A percentile compares a stretch with the other conserved stretches of the same genome.
These are phyloP conservation scores for Torrubiella hemipterigena DNA, from an alignment of 2,329 filamentous ascomycete genomes.

Conservation along the genomic window DNA sequence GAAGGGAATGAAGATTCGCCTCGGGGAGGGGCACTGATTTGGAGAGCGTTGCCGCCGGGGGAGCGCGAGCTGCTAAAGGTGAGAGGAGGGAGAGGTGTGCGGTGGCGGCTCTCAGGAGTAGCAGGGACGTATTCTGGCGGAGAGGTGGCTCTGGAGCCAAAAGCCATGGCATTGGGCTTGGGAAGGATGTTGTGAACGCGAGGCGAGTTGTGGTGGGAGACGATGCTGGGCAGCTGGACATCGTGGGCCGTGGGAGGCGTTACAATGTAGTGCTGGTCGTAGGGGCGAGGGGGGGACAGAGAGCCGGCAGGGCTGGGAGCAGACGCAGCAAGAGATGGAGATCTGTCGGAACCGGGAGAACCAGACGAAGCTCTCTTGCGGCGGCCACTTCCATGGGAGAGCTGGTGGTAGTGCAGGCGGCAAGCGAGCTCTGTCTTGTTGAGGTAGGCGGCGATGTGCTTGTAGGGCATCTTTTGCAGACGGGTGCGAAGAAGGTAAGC, in stretches of 20 bases:
- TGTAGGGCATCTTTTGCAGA: conserved; percentile 82
- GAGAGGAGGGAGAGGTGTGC: conserved; percentile 30
- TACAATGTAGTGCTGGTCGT: conserved; percentile 28
- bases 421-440: conserved; percentile 84
- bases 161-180: conserved; percentile 45
- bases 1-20: conserved; percentile 44
- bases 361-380: conserved; percentile 65
- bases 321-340: conserved; percentile 34
- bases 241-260: conserved; percentile 29
- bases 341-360: conserved; percentile 46
- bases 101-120: conserved; percentile 29
- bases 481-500: conserved; percentile 74
- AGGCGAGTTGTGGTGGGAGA: conserved; percentile 28
- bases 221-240: conserved; percentile 43
- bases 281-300: conserved; percentile 33
- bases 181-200: conserved; percentile 52
- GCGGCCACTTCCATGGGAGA: conserved; percentile 71
- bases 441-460: conserved; percentile 73
- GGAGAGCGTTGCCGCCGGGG: conserved; percentile 16
- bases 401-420: conserved; percentile 76
- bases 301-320: conserved; percentile 40
- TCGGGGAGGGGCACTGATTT: conserved; percentile 34
- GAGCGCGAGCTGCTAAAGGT: too few relatives aligned
- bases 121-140: conserved; percentile 28
- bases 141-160: conserved; percentile 22